A percentile compares a stretch with the other conserved stretches of the same genome.
These are phyloP conservation scores for Plenodomus tracheiphilus DNA, from an alignment of 2,329 filamentous ascomycete species.

Conservation along the genomic window DNA sequence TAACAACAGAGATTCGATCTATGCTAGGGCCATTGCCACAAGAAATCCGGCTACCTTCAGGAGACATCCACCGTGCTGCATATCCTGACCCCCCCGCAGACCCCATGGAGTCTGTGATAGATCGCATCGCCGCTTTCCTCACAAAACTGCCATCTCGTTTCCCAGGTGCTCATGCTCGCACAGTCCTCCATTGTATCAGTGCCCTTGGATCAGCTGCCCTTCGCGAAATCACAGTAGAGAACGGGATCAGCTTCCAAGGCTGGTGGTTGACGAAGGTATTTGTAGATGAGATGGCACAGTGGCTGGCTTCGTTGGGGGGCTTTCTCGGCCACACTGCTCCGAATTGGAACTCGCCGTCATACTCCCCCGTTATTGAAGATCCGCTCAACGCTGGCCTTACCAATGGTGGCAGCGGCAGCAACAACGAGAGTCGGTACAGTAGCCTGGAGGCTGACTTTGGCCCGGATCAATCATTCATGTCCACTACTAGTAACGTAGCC, in stretches of 20 bases:
- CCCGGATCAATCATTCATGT: constrained; percentile 39
- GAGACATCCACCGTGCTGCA: constrained; percentile 49
- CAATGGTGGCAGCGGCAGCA: constrained; percentile 42
- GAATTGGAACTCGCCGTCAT: constrained; percentile 26
- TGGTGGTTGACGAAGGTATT: constrained; percentile 98
- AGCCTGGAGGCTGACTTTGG: constrained; percentile 44
- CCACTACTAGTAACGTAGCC: constrained; percentile 25
- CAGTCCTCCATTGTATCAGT: constrained; percentile 76
- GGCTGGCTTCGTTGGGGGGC: constrained; percentile 86
- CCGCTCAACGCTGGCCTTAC: constrained; percentile 33
- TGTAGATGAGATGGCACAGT: constrained; percentile 91
- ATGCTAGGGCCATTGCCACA: constrained; percentile 71
- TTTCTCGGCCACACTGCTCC: constrained; percentile 67
- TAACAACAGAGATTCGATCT: constrained; percentile 65
- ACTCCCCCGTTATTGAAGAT: constrained; percentile 36
- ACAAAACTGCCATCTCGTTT: constrained; percentile 70
- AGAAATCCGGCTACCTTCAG: constrained; percentile 65
- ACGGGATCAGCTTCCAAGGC: constrained; percentile 80
- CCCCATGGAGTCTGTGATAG: constrained; percentile 62
- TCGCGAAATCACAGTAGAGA: constrained; percentile 77
- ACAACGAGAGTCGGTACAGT: constrained; percentile 45
- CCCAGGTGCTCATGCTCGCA: constrained; percentile 70
- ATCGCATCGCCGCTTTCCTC: constrained; percentile 77
- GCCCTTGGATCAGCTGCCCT: constrained; percentile 75
- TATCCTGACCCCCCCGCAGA: constrained; percentile 30